Base-by-base conservation (phyloP, 2,329 filamentous ascomycete species). In the Aspergillus udagawae region DNA sequence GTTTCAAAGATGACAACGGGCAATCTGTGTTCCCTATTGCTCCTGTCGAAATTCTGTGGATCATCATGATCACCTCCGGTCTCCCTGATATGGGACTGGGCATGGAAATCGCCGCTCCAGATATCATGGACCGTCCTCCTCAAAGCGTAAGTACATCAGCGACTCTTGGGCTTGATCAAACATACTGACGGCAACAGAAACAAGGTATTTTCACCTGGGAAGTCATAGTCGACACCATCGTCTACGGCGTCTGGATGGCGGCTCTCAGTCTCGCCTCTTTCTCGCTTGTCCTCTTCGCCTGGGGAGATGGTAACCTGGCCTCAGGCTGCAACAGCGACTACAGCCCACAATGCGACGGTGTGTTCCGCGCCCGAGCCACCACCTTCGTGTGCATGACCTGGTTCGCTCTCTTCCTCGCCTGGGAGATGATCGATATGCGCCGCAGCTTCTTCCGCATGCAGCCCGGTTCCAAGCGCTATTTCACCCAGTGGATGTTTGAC, bases 1-100 rank as follows among this genome's bases (percentile, higher is more conserved):
- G 82, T 0, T 95, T 96, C 77, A 89, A 91, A 67, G 92, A 96
- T 68, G 63, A 74, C 2, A 77, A 80, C 9, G 82, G 84, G 8
- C 82, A 90, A 59, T 94, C 91, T 0, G 91, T 96, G 9, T 96
- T 95, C 73, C 92, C 91, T 4, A 84, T 96, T 48, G 86, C 90
- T 0, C 91, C 92, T 0, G 85, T 96, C 10, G 87, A 96, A 66
- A 93, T 96, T 61, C 83, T 96, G 58, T 96, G 91, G 91, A 91
- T 96, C 72, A 96, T 96, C 74, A 93, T 96, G 89, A 83, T 94
- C 55, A 96, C 92, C 0, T 93, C 90, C 44, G 90, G 88, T 57
- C 86, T 94, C 72, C 91, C 91, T 1, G 92, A 92, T 57, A 94
- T 96, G 78, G 92, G 91, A 47, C 83, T 96, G 1, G 91, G 91